Evolutionary conservation across 228 moss, liverwort and hornwort genomes (phyloP).

Genomic region (Sphagnum fallax): DNA sequence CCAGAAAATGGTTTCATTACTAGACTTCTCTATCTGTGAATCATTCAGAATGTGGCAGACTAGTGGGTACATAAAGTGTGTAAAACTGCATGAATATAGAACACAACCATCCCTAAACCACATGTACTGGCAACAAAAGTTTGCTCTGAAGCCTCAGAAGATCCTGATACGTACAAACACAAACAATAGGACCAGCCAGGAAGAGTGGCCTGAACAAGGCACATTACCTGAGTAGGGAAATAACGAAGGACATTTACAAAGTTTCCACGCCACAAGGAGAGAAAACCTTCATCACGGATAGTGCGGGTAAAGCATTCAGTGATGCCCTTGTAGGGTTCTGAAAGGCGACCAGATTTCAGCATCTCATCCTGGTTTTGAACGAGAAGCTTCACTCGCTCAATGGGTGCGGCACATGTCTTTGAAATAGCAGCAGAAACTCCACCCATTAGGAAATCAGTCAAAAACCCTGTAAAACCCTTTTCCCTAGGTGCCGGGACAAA

Average conservation of each 20-base stretch:
- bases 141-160: too few relatives aligned
- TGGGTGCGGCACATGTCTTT: constrained; percentile 46
- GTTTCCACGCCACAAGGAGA: constrained; percentile 42
- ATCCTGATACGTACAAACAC: too few relatives aligned
- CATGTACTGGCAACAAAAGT: too few relatives aligned
- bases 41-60: too few relatives aligned
- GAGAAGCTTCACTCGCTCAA: constrained; percentile 51
- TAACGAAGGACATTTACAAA: constrained; percentile 38
- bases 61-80: too few relatives aligned
- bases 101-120: too few relatives aligned
- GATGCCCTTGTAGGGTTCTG: constrained; percentile 45
- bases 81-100: too few relatives aligned
- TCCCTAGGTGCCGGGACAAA: constrained; percentile 32
- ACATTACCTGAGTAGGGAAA: constrained; percentile 41
- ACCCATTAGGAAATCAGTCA: constrained; percentile 43
- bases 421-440: constrained; percentile 53
- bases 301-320: constrained; percentile 45
- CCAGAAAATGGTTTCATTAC: too few relatives aligned
- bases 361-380: constrained; percentile 56
- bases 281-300: constrained; percentile 33
- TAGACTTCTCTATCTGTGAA: too few relatives aligned
- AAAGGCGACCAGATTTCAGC: constrained; percentile 37
- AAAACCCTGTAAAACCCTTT: constrained; percentile 28
- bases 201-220: too few relatives aligned
- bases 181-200: too few relatives aligned